Evolutionary conservation across 139 green algal species (phyloP), one percentile per base, ranked within the genome.

Genomic region (Deuterostichococcus epilithicus): DNA sequence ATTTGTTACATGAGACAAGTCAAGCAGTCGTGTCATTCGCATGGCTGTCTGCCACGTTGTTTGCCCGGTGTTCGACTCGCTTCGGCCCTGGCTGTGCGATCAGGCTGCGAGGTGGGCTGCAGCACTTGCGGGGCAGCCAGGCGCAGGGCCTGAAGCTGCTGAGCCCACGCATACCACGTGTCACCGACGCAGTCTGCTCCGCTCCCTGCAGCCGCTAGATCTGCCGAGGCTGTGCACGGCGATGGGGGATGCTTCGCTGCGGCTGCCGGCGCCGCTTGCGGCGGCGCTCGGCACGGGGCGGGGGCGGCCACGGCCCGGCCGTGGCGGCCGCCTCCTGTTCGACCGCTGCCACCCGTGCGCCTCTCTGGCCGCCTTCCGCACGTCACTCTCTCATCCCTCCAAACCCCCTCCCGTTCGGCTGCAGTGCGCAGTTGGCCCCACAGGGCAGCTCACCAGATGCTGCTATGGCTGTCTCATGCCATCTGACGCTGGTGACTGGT

Each of bases 291-390:
- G 44, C 22, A 37, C 44, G 26, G 67, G 65, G 0, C 72, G 47
- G 1, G 47, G 80, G n/a, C 85, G 88, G 39, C 74, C 90, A 5
- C 85, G 88, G 36, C 74, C 90, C 20, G 88, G 87, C 23, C 84
- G 88, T 1, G 83, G 85, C 33, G 87, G 87, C 8, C 76, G 88
- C 5, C 73, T 91, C 2, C 39, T 90, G 0, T 70, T 91, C 5
- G 88, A 92, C 76, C 79, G 83, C 28, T 82, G 77, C 39, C 44
- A 71, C 1, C 77, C 85, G 3, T 82, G 86, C n/a, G 78, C 75
- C 33, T 25, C 33, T 1, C 34, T 63, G 20, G 65, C 45, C 52
- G 42, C 6, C 78, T 47, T 1, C 45, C 47, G n/a, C n/a, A n/a
- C n/a, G n/a, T 52, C 42, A 52, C 8, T 52, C 42, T 52, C 42